Percentiles rank a stretch among this genome's conserved stretches.
Conservation (phyloP, 805 yeast species). For the Candida gorgasii region DNA sequence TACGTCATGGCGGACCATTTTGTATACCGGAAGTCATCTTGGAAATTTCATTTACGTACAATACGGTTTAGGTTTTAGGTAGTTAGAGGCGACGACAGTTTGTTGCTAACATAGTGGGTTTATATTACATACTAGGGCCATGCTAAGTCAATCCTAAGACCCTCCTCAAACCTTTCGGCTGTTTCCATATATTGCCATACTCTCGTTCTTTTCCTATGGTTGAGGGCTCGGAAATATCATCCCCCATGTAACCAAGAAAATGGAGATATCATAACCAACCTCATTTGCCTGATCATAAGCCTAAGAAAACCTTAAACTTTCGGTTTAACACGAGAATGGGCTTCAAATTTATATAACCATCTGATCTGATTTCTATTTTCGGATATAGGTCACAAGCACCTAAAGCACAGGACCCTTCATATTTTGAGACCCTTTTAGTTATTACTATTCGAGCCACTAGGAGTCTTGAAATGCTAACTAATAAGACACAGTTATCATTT, state of each 20-base stretch:
- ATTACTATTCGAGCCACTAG: no score
- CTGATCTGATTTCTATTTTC: not conserved
- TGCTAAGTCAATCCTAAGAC: no score
- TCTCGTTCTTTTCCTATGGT: no score
- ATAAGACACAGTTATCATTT: no score
- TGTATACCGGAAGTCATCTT: conserved; percentile 4
- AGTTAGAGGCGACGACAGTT: no score
- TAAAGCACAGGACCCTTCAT: not conserved
- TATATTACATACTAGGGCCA: no score
- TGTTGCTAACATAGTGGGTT: no score
- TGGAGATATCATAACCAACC: conserved; percentile 1
- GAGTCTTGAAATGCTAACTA: no score
- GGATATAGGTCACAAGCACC: not conserved
- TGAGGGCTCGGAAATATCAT: not conserved
- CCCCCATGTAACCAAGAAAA: not conserved
- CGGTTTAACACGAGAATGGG: not conserved
- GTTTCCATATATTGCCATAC: no score
- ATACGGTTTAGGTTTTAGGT: no score
- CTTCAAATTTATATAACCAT: not conserved
- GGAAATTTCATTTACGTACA: conserved; percentile 1
- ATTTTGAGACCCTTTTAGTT: not conserved
- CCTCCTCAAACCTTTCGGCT: no score
- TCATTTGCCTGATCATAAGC: not conserved
- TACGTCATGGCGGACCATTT: not conserved
- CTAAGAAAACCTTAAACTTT: not conserved